phyloP scores from a whole-genome alignment of 2,329 filamentous ascomycete genomes.

The Diplodia sapinea region DNA sequence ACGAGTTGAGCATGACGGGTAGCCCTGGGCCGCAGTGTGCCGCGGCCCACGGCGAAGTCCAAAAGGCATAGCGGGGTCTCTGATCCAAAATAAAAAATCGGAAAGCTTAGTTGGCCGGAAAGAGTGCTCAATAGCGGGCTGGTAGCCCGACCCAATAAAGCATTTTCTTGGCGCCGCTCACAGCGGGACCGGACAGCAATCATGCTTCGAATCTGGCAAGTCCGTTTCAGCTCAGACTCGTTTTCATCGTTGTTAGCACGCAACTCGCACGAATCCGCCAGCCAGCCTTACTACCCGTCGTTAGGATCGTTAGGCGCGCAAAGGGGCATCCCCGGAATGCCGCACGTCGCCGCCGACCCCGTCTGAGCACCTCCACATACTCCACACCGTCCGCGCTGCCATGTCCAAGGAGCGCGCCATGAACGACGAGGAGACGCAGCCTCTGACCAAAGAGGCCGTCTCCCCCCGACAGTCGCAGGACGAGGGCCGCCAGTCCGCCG shows the following conservation, averaged over 20 bases:
- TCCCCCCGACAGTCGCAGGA: slow-evolving; percentile 43
- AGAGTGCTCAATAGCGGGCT: slow-evolving; percentile 30
- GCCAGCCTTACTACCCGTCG: no score
- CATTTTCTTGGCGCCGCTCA: slow-evolving; percentile 23
- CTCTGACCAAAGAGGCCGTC: slow-evolving; percentile 47
- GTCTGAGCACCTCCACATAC: slow-evolving; percentile 24
- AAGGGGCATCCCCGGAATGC: slow-evolving; percentile 13
- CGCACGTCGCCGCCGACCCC: slow-evolving; percentile 5
- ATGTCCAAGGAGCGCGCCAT: slow-evolving; percentile 44
- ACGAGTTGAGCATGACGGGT: slow-evolving; percentile 8
- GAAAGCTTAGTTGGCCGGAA: slow-evolving; percentile 21
- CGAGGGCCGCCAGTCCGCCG: slow-evolving; percentile 61
- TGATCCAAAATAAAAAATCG: slow-evolving; percentile 14
- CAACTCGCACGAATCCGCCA: background rate
- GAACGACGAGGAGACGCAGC: slow-evolving; percentile 54
- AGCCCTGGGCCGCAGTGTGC: slow-evolving; percentile 1
- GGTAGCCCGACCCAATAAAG: slow-evolving; percentile 24
- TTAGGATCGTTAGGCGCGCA: background rate
- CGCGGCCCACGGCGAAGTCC: slow-evolving; percentile 1
- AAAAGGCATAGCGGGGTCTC: slow-evolving; percentile 9
- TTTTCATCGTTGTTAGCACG: background rate
- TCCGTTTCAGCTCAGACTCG: background rate
- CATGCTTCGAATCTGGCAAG: background rate
- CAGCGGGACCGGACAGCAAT: background rate
- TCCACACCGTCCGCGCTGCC: slow-evolving; percentile 22